These are phyloP conservation scores for Botryotinia globosa DNA, from an alignment of 2,329 filamentous ascomycete species.

Conservation along the genomic window DNA sequence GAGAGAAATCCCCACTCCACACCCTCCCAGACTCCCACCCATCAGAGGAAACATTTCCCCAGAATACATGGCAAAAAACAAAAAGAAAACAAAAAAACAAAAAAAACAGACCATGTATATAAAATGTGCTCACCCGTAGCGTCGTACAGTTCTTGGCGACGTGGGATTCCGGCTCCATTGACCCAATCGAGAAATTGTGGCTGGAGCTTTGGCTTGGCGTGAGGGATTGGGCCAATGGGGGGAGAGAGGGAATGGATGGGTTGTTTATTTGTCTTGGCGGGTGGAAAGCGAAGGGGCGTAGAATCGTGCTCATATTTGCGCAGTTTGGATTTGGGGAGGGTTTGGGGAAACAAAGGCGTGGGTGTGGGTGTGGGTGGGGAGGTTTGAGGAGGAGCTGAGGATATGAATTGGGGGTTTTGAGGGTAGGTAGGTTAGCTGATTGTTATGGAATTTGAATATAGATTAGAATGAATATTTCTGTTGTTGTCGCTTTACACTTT, in stretches of 20 bases:
- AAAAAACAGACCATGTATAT: not conserved
- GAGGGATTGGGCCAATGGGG: not conserved
- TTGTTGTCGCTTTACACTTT: not conserved
- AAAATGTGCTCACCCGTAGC: conserved; percentile 19
- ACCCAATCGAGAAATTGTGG: not conserved
- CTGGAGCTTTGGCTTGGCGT: not conserved
- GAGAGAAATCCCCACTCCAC: too few species aligned
- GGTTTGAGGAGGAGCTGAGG: too few species aligned
- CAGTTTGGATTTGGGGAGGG: not conserved
- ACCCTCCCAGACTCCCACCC: not conserved
- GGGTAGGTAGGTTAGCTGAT: not conserved
- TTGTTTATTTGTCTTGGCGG: not conserved
- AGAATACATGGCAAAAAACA: not conserved
- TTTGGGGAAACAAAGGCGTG: too few species aligned
- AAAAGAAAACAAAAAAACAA: too few species aligned
- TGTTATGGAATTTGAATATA: not conserved
- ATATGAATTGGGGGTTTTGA: not conserved
- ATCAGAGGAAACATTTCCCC: too few species aligned
- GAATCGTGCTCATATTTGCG: conserved; percentile 5
- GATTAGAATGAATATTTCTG: not conserved
- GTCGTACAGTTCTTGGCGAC: not conserved
- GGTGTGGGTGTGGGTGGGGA: too few species aligned
- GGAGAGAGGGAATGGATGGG: not conserved
- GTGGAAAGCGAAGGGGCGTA: not conserved
- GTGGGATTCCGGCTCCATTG: not conserved